Conservation (phyloP, 139 green algal genomes). For the Chara braunii region DNA sequence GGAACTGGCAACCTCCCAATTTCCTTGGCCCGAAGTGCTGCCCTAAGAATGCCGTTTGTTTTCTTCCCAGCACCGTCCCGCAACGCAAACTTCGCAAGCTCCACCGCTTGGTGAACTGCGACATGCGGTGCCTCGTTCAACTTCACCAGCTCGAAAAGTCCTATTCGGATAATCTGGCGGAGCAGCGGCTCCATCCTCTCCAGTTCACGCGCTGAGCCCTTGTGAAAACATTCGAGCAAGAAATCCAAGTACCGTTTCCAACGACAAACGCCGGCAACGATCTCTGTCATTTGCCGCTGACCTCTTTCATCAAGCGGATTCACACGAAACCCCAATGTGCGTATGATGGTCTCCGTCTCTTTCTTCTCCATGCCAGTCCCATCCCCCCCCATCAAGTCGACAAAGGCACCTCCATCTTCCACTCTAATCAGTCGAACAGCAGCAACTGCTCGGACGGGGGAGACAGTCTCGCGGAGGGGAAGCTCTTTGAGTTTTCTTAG, state of each 20-base stretch:
- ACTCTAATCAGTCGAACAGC: slow-evolving; percentile 9
- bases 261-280: slow-evolving; percentile 53
- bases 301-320: neutral
- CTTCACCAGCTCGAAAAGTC: slow-evolving; percentile 61
- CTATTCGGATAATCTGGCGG: slow-evolving; percentile 58
- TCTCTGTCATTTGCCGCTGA: slow-evolving; percentile 45
- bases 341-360: neutral
- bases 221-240: slow-evolving; percentile 12
- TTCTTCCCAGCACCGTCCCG: slow-evolving; percentile 37
- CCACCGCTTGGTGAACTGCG: slow-evolving; percentile 58
- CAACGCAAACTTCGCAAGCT: slow-evolving; percentile 55
- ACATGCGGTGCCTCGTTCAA: slow-evolving; percentile 42
- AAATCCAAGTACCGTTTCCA: slow-evolving; percentile 40
- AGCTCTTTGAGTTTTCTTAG: too few species aligned
- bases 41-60: slow-evolving; percentile 54
- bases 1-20: slow-evolving; percentile 9
- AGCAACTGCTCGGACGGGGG: slow-evolving; percentile 19
- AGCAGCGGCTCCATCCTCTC: slow-evolving; percentile 24
- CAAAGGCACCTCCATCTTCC: slow-evolving; percentile 2
- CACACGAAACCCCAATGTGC: neutral
- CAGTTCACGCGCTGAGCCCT: slow-evolving; percentile 3
- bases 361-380: neutral
- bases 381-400: neutral
- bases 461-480: too few species aligned
- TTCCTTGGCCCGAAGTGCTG: slow-evolving; percentile 9